Evolutionary conservation across 371 early-diverging fungal genomes (phyloP), one percentile per base, ranked within the genome.

Genomic region (Apophysomyces variabilis): DNA sequence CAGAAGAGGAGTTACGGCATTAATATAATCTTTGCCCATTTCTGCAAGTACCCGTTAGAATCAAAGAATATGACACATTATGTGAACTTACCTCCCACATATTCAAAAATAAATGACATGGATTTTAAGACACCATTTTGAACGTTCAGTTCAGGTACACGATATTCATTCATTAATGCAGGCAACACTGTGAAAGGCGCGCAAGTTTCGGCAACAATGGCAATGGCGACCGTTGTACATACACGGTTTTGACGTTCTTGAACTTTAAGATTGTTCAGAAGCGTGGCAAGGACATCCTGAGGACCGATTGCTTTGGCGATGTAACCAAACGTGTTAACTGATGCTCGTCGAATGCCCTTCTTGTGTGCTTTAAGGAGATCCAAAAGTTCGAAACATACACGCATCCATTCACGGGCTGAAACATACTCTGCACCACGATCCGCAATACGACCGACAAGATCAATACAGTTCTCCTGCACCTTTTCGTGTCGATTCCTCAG

Each of bases 241-340:
- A 97, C 96, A 84, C 99, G 95, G 74, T 93, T 96, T 80, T 98
- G 98, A 74, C 98, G 96, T 69, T 99, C 98, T 79, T 97, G 98
- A 8, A 98, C 99, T 75, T 97, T 97, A 59, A 99, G 84, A 78
- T 98, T 98, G 83, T 96, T 98, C 14, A 98, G 86, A 65, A 98
- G 78, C 5, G 98, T 99, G 39, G 97, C 95, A 57, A 99, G 76
- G 0, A 99, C 99, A 80, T 99, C 99, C 77, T 99, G 99, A 4
- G 99, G 99, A 18, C 99, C 99, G 74, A 99, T 97, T n/a, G 98
- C 98, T 74, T 95, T 94, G 71, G 99, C 97, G 75, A 99, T 98
- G 74, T 96, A 96, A 64, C 98, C 99, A 78, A 99, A 96, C 0
- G 98, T 99, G 79, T 93, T 96, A 71, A 97, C 95, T 11, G 97